Conservation (phyloP, 2,329 filamentous ascomycete genomes). For the Fusarium vanettenii region DNA sequence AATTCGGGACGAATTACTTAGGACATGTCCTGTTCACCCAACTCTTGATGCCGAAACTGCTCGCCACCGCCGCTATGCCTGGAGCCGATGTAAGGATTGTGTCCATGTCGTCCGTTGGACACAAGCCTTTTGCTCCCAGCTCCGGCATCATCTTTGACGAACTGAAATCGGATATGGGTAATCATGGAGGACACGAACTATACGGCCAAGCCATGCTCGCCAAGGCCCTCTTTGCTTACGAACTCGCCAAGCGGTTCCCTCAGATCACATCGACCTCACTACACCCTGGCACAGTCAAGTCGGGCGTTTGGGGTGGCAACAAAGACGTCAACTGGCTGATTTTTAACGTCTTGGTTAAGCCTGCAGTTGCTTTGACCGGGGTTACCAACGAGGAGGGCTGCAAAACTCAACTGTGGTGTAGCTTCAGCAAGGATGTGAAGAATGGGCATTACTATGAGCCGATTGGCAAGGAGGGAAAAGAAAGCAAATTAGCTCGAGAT, state of each 20-base stretch:
- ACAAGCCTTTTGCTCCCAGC: not conserved
- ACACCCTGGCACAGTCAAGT: not conserved
- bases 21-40: slow-evolving; percentile 16
- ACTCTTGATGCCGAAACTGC: slow-evolving; percentile 9
- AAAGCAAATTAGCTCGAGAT: not conserved
- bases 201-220: not conserved
- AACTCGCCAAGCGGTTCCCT: not conserved
- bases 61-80: not conserved
- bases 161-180: slow-evolving; percentile 1
- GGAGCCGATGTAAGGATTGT: slow-evolving; percentile 13
- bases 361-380: not conserved
- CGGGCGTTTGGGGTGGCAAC: not conserved
- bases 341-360: not conserved
- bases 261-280: not conserved
- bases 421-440: not conserved
- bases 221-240: not conserved
- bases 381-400: not conserved
- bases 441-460: slow-evolving; percentile 14
- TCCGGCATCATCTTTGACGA: slow-evolving; percentile 6
- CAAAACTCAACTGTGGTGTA: slow-evolving; percentile 12
- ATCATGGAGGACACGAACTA: not conserved
- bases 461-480: slow-evolving; percentile 2
- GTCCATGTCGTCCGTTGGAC: slow-evolving; percentile 1
- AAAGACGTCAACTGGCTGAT: not conserved
- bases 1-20: slow-evolving; percentile 14